Conservation (phyloP, 345 rosid genomes). For the Eucalyptus erythrocorys region DNA sequence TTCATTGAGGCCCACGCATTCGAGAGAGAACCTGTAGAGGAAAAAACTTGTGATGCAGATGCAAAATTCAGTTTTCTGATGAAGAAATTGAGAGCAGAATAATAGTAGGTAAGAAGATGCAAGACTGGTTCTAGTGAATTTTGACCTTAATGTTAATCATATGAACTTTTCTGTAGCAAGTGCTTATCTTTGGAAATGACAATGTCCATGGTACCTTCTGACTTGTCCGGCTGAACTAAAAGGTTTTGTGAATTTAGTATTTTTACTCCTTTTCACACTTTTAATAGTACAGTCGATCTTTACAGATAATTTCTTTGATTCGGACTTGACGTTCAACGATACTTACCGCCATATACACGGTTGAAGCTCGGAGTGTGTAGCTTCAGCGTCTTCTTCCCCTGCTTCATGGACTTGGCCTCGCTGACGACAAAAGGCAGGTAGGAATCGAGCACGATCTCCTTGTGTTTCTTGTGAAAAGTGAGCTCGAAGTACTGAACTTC, state of each 20-base stretch:
- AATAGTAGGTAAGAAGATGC: neutral
- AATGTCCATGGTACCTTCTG: too few relatives aligned
- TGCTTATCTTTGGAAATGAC: too few relatives aligned
- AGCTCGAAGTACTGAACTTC: conserved; percentile 39
- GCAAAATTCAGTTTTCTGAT: neutral
- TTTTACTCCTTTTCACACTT: neutral
- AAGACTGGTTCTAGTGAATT: neutral
- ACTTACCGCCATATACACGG: neutral
- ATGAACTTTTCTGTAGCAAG: too few relatives aligned
- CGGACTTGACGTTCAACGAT: neutral
- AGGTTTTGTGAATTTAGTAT: neutral
- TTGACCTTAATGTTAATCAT: neutral
- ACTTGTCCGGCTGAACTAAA: neutral
- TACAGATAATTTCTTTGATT: neutral
- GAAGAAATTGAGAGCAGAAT: neutral
- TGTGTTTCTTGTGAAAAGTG: conserved; percentile 41
- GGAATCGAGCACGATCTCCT: conserved; percentile 27
- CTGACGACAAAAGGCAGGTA: conserved; percentile 41
- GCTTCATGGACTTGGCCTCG: conserved; percentile 21
- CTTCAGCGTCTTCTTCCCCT: conserved; percentile 40
- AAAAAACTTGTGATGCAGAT: neutral
- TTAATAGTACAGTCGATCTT: neutral
- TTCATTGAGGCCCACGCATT: conserved; percentile 51
- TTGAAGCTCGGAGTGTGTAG: conserved; percentile 28
- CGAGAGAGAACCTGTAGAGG: neutral